phyloP scores from a whole-genome alignment of 208 protist genomes.

The Trypanosomatidae sp. region DNA sequence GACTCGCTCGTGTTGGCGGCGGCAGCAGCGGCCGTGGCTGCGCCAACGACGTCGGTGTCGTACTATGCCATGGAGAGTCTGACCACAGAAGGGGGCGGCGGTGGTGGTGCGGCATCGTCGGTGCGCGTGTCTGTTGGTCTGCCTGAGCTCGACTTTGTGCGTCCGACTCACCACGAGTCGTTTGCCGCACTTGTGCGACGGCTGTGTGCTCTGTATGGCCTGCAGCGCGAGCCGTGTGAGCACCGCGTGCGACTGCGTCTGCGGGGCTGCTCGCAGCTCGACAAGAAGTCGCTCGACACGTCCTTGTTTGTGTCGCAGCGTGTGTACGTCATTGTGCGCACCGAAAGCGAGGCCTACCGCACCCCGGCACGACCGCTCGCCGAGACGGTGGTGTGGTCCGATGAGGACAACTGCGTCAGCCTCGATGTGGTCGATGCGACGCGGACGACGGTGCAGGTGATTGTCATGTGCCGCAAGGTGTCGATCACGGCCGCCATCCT shows the following conservation, averaged over 20 bases:
- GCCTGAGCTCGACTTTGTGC: constrained; percentile 10
- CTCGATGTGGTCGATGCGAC: constrained; percentile 48
- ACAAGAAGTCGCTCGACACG: constrained; percentile 22
- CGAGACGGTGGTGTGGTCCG: constrained; percentile 40
- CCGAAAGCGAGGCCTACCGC: constrained; percentile 29
- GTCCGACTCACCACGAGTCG: constrained; percentile 15
- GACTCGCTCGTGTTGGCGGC: too few relatives aligned
- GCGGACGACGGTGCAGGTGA: constrained; percentile 28
- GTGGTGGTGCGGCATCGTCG: too few relatives aligned
- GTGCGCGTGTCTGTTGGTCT: constrained; percentile 3
- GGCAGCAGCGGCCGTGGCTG: too few relatives aligned
- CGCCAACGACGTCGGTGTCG: too few relatives aligned
- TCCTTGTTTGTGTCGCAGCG: constrained; percentile 34
- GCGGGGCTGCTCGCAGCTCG: constrained; percentile 52
- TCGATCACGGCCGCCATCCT: too few relatives aligned
- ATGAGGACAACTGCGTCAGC: constrained; percentile 7
- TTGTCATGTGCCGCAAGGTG: constrained; percentile 1
- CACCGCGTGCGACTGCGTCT: constrained; percentile 25
- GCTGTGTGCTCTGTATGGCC: constrained; percentile 37
- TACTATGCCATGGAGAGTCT: too few relatives aligned
- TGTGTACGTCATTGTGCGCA: constrained; percentile 50
- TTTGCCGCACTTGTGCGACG: constrained; percentile 47
- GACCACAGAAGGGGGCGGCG: too few relatives aligned
- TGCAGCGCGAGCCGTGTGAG: constrained; percentile 14
- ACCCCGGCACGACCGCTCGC: constrained; percentile 15